A percentile compares a stretch with the other conserved stretches of the same genome.
These are phyloP conservation scores for Magnaporthiopsis rhizophila DNA, from an alignment of 2,329 filamentous ascomycete genomes.

Conservation along the genomic window DNA sequence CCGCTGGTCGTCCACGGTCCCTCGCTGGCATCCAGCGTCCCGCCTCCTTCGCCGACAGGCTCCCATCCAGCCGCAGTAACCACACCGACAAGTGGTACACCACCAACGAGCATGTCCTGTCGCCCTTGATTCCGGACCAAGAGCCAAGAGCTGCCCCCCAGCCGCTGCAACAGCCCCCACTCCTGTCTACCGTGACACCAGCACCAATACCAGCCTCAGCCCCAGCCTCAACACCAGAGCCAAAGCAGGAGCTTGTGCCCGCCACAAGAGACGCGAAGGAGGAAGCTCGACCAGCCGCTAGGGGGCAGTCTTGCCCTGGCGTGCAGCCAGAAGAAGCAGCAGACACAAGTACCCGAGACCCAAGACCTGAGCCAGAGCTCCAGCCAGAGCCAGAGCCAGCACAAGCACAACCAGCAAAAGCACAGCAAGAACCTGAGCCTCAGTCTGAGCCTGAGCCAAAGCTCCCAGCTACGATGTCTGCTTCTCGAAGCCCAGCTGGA, in stretches of 20 bases:
- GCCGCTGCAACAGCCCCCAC: not conserved
- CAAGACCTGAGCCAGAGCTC: not conserved
- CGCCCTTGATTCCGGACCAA: not conserved
- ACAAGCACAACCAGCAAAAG: too few relatives aligned
- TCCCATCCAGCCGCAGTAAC: not conserved
- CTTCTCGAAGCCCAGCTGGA: not conserved
- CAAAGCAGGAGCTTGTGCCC: not conserved
- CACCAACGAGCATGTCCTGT: not conserved
- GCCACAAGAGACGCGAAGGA: not conserved
- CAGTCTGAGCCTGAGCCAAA: not conserved
- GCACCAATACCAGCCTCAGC: not conserved
- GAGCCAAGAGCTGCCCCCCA: not conserved
- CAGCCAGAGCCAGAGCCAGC: not conserved
- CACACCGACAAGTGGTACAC: not conserved
- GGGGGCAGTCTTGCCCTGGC: not conserved
- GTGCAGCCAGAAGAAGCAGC: not conserved
- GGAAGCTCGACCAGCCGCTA: not conserved
- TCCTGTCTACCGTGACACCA: not conserved
- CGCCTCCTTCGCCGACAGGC: not conserved
- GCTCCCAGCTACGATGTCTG: not conserved
- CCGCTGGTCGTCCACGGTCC: not conserved
- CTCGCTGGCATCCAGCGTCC: conserved; percentile 1
- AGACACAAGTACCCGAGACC: not conserved
- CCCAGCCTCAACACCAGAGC: not conserved
- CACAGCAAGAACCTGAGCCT: not conserved